Base-by-base conservation (phyloP, 2,329 filamentous ascomycete genomes). In the Dothiorella sarmentorum region DNA sequence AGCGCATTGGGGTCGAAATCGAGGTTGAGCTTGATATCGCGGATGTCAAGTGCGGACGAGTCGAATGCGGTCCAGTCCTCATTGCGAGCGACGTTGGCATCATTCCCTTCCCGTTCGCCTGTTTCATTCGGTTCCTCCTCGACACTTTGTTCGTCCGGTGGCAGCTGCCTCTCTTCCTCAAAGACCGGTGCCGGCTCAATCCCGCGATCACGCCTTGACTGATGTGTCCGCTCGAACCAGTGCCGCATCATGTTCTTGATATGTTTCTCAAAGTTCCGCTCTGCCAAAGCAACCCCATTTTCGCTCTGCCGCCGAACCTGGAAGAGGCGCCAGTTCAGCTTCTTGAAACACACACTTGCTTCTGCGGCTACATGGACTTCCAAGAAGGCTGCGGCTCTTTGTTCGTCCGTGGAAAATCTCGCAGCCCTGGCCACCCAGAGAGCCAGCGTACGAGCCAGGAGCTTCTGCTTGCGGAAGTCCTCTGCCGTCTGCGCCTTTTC, bases 261-360 rank as follows among this genome's bases (percentile, higher is more conserved):
- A 66, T 85, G 83, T 61, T 81, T 81, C 57, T 81, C 76, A 35
- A 80, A 74, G 61, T 80, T 83, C 17, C 82, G 73, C 17, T 79
- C 75, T 51, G 75, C 73, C 62, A 85, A 71, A 6, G 81, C 80
- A 33, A 79, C 72, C 0, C 82, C 81, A 38, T 76, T 82, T 59
- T 84, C 78, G 9, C 75, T 68, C 22, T 76, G 76, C 53, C 78
- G 77, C 22, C 75, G 73, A 4, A 82, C 71, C 38, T 83, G 81
- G 70, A 85, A 85, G 2, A 82, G 71, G 7, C 78, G 78, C 70
- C 84, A 80, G 56, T 81, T 82, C n/a, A 85, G 70, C 64, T 78
- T 82, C 66, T 81, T 82, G 59, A 85, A 71, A 22, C 75, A 75
- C 13, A 71, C 71, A 10, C 75, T 73, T 13, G 81, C 78, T 3